These are phyloP conservation scores for Aethionema arabicum DNA, from an alignment of 345 rosid genomes.

Conservation along the genomic window DNA sequence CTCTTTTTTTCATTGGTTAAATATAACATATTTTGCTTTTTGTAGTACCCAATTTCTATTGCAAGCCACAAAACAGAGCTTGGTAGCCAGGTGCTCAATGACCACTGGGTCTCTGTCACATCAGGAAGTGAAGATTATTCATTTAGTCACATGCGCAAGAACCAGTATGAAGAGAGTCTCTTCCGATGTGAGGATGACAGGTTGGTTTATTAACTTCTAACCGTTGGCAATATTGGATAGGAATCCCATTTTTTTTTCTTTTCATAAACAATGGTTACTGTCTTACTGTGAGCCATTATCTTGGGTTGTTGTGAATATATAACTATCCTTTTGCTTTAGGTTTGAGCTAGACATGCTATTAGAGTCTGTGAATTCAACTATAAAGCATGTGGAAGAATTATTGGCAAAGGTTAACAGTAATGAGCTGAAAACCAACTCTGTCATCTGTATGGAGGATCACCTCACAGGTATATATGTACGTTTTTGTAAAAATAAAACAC, in stretches of 20 bases:
- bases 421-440: conserved; percentile 49
- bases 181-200: conserved; percentile 94
- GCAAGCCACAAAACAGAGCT: conserved; percentile 77
- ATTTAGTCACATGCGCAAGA: conserved; percentile 90
- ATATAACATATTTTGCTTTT: conserved; percentile 18
- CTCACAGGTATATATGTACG: conserved; percentile 57
- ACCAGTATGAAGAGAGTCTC: conserved; percentile 92
- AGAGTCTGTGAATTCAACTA: conserved; percentile 77
- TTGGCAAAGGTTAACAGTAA: conserved; percentile 64
- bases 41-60: conserved; percentile 77
- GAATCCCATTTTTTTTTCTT: not conserved
- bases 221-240: not conserved
- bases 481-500: conserved; percentile 5
- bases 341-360: conserved; percentile 92
- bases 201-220: conserved; percentile 39
- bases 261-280: not conserved
- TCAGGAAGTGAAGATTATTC: conserved; percentile 99
- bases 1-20: conserved; percentile 6
- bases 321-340: conserved; percentile 44
- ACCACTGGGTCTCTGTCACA: conserved; percentile 93
- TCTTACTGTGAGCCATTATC: conserved; percentile 8
- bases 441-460: conserved; percentile 64
- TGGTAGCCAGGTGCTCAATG: conserved; percentile 76
- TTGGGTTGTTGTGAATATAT: not conserved
- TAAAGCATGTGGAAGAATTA: conserved; percentile 77